Evolutionary conservation across 2,329 filamentous ascomycete genomes (phyloP), one percentile per base, ranked within the genome.

Genomic region (Exophiala xenobiotica): DNA sequence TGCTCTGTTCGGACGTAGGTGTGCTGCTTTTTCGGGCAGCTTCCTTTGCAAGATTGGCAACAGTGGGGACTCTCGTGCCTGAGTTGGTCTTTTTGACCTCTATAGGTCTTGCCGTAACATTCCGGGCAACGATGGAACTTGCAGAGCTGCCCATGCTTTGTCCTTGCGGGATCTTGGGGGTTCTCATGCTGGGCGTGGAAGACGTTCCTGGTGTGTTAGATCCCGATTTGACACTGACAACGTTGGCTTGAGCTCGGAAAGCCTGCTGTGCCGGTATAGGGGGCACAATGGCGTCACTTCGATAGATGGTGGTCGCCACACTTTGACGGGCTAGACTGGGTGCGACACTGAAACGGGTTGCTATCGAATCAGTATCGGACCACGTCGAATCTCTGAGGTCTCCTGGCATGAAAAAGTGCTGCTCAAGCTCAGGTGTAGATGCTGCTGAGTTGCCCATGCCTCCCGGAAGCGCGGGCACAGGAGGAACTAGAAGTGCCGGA

Each of bases 241-340:
- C 86, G 27, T 90, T 91, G 7, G 93, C 90, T 71, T 93, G 95
- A 58, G 87, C 88, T 54, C 90, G 83, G 66, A 92, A 87, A 52
- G 89, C 87, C 46, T 90, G 93, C 64, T 93, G 90, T 0, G 90
- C 90, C 1, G 91, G 86, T 49, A 86, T 74, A 1, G 76, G 87
- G 66, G 78, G 90, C 61, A 96, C 82, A 46, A 95, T 83, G 12
- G 89, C 90, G 64, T 95, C 90, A 73, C 91, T 92, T 60, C 90
- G 88, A 67, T 96, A 97, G 46, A 96, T 90, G 16, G 92, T 96
- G 1, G 91, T 96, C 3, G 90, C 91, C 58, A 97, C 87, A 65
- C 88, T 91, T 42, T 70, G 73, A 45, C 74, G 71, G 37, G 67
- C 67, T 35, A 77, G 57, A 56, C 73, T 78, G 14, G 73, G 74